Evolutionary conservation across 192 early-diverging fungal species (phyloP).

Genomic region (Podila epigama): DNA sequence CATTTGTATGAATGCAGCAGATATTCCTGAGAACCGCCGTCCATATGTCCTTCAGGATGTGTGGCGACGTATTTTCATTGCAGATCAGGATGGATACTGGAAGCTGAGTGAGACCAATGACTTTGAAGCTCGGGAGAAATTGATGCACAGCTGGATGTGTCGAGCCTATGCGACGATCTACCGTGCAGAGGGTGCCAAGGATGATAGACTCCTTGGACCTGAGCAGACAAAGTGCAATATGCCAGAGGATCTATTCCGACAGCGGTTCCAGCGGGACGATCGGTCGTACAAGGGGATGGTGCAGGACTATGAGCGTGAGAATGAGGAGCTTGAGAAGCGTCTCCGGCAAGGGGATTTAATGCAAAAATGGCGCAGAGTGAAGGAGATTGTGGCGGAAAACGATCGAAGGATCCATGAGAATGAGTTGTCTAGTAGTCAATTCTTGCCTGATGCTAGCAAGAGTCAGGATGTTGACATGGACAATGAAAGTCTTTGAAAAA

Average conservation of each 20-base stretch:
- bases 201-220: conserved; percentile 23
- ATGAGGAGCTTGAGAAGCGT: conserved; percentile 26
- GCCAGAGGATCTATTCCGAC: conserved; percentile 23
- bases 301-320: conserved; percentile 29
- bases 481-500: neutral
- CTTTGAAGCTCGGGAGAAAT: conserved; percentile 17
- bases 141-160: conserved; percentile 26
- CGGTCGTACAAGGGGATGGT: conserved; percentile 16
- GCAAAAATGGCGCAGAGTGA: conserved; percentile 22
- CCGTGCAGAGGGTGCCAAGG: conserved; percentile 22
- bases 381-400: conserved; percentile 29
- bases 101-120: conserved; percentile 18
- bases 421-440: neutral
- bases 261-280: conserved; percentile 5
- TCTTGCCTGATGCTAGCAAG: neutral
- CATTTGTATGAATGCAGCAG: conserved; percentile 31
- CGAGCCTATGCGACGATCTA: conserved; percentile 31
- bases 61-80: conserved; percentile 41
- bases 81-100: conserved; percentile 11
- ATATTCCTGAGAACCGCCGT: conserved; percentile 40
- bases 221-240: conserved; percentile 24
- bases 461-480: conserved; percentile 29
- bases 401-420: conserved; percentile 1
- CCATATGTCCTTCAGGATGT: conserved; percentile 38
- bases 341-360: conserved; percentile 18